These are phyloP conservation scores for Talaromyces sp. DNA, from an alignment of 2,329 filamentous ascomycete species.

Conservation along the genomic window DNA sequence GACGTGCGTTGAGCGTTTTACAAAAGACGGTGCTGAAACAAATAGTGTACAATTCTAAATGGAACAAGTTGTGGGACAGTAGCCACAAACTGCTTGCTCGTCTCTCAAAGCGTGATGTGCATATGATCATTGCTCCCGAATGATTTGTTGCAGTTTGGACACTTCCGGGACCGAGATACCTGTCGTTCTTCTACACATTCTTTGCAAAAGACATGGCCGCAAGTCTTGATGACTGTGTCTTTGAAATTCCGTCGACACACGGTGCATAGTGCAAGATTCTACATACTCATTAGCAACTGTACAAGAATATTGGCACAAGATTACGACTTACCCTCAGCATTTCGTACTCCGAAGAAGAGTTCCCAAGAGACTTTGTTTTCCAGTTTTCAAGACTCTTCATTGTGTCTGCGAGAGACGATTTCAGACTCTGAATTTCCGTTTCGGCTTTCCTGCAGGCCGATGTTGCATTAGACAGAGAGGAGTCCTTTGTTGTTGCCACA, in stretches of 20 bases:
- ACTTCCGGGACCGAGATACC: slow-evolving; percentile 85
- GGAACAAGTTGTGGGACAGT: slow-evolving; percentile 9
- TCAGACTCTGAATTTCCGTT: slow-evolving; percentile 71
- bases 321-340: slow-evolving; percentile 70
- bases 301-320: background rate
- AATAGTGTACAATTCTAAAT: slow-evolving; percentile 24
- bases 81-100: slow-evolving; percentile 12
- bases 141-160: slow-evolving; percentile 84
- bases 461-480: slow-evolving; percentile 58
- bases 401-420: slow-evolving; percentile 67
- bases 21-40: slow-evolving; percentile 13
- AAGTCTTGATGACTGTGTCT: slow-evolving; percentile 86
- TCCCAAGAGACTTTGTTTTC: slow-evolving; percentile 76
- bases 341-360: slow-evolving; percentile 75
- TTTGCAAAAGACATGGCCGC: slow-evolving; percentile 91
- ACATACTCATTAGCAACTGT: slow-evolving; percentile 4
- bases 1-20: slow-evolving; percentile 1
- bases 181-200: slow-evolving; percentile 85
- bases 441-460: slow-evolving; percentile 56
- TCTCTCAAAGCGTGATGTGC: slow-evolving; percentile 44
- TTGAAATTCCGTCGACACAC: slow-evolving; percentile 93
- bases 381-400: slow-evolving; percentile 80
- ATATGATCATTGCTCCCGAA: slow-evolving; percentile 91
- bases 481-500: slow-evolving; percentile 69
- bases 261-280: slow-evolving; percentile 78